phyloP scores from a whole-genome alignment of 768 basidiomycete genomes.

The Rossbeevera mucosa region DNA sequence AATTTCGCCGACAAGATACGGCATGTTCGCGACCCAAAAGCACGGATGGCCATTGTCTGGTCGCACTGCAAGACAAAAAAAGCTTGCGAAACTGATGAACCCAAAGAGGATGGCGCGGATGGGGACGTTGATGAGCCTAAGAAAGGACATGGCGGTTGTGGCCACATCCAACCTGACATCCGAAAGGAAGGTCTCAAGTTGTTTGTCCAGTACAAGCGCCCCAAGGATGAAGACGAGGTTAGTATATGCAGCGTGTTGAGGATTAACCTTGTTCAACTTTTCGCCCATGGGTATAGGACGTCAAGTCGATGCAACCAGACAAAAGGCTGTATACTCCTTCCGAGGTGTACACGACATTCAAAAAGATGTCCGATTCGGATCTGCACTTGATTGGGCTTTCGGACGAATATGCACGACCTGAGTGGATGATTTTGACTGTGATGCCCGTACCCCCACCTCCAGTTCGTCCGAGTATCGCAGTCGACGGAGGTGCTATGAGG shows the following conservation, averaged over 20 bases:
- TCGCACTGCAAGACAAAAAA: slow-evolving; percentile 82
- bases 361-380: slow-evolving; percentile 91
- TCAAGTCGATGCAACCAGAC: slow-evolving; percentile 76
- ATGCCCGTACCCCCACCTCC: slow-evolving; percentile 97
- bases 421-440: slow-evolving; percentile 99
- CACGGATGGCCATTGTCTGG: slow-evolving; percentile 85
- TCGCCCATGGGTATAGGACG: slow-evolving; percentile 46
- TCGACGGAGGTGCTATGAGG: slow-evolving; percentile 94
- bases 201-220: slow-evolving; percentile 89
- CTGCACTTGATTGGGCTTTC: slow-evolving; percentile 87
- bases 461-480: slow-evolving; percentile 95
- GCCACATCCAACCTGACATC: slow-evolving; percentile 83
- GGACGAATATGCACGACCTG: slow-evolving; percentile 93
- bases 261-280: slow-evolving; percentile 10
- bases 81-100: slow-evolving; percentile 83
- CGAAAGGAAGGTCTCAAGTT: slow-evolving; percentile 95
- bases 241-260: slow-evolving; percentile 28
- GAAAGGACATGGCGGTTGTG: slow-evolving; percentile 96
- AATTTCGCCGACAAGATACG: slow-evolving; percentile 84
- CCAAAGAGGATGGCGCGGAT: slow-evolving; percentile 79
- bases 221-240: slow-evolving; percentile 95
- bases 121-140: slow-evolving; percentile 63
- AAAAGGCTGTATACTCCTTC: slow-evolving; percentile 78
- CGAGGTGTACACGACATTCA: slow-evolving; percentile 91
- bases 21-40: slow-evolving; percentile 81